Evolutionary conservation across 2,329 filamentous ascomycete species (phyloP).

Genomic region (Dothideomycetes sp.): DNA sequence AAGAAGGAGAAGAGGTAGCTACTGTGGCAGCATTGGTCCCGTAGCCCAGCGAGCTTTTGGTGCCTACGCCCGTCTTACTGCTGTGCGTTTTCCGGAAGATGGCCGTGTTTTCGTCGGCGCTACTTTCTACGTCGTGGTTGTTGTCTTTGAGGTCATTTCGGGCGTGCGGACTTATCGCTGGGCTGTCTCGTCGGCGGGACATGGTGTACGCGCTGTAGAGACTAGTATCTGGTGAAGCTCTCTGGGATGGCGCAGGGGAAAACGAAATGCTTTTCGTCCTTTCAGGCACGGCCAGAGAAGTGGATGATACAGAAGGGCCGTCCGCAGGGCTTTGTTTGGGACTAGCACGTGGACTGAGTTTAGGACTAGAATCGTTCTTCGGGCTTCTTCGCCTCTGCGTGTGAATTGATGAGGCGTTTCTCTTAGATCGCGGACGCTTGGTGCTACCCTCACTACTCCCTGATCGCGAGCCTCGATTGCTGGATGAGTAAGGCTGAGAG

Average conservation of each 20-base stretch:
- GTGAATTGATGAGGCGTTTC: slow-evolving; percentile 2
- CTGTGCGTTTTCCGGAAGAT: slow-evolving; percentile 19
- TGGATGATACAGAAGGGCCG: not conserved
- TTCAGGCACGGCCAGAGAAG: slow-evolving; percentile 3
- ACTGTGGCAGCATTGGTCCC: not conserved
- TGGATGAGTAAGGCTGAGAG: not conserved
- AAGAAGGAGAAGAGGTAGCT: not conserved
- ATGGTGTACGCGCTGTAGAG: slow-evolving; percentile 11
- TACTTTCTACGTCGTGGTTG: slow-evolving; percentile 23
- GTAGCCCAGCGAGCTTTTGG: slow-evolving; percentile 4
- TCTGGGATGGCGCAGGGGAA: slow-evolving; percentile 11
- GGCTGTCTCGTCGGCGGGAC: slow-evolving; percentile 10
- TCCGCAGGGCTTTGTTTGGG: not conserved
- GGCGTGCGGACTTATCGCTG: slow-evolving; percentile 7
- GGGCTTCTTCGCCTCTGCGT: slow-evolving; percentile 1
- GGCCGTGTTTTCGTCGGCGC: slow-evolving; percentile 30
- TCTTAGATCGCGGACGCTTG: not conserved
- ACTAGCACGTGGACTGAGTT: no score
- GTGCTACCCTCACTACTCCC: not conserved
- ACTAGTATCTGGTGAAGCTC: slow-evolving; percentile 7
- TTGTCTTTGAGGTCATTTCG: slow-evolving; percentile 10
- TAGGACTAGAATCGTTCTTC: no score
- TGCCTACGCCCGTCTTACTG: slow-evolving; percentile 9
- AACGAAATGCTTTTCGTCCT: slow-evolving; percentile 14
- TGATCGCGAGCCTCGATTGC: not conserved